Conservation (phyloP, 805 yeast genomes). For the Jamesozyma spencerorum region DNA sequence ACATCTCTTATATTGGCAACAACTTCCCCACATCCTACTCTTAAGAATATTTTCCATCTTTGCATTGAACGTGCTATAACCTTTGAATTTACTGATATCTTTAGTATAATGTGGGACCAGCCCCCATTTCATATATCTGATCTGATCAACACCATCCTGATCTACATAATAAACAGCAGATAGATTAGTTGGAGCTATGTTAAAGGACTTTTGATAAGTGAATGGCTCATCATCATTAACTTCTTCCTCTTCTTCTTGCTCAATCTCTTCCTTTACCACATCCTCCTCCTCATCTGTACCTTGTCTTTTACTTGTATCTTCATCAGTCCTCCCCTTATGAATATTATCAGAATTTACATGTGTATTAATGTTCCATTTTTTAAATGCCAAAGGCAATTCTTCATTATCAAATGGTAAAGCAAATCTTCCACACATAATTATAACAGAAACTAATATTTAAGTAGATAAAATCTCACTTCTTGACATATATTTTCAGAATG, state of each 20-base stretch:
- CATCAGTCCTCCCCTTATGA: background rate
- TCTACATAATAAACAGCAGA: slow-evolving; percentile 34
- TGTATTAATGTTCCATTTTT: slow-evolving; percentile 2
- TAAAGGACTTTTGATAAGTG: slow-evolving; percentile 33
- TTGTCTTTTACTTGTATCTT: too few relatives aligned
- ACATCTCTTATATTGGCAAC: slow-evolving; percentile 47
- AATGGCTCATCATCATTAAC: slow-evolving; percentile 10
- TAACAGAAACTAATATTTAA: too few relatives aligned
- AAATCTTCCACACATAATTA: slow-evolving; percentile 53
- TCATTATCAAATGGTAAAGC: slow-evolving; percentile 34
- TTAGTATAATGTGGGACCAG: slow-evolving; percentile 61
- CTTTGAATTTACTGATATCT: slow-evolving; percentile 26
- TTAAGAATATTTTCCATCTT: slow-evolving; percentile 37
- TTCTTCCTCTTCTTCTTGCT: slow-evolving; percentile 1
- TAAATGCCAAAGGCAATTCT: slow-evolving; percentile 14
- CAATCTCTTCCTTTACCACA: background rate
- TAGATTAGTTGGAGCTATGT: slow-evolving; percentile 51
- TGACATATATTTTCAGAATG: too few relatives aligned
- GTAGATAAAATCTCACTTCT: too few relatives aligned
- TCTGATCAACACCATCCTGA: slow-evolving; percentile 10
- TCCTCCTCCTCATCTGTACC: background rate
- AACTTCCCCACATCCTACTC: slow-evolving; percentile 49
- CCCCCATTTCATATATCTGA: slow-evolving; percentile 70
- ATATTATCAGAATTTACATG: background rate
- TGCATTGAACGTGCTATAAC: slow-evolving; percentile 60